phyloP scores from a whole-genome alignment of 768 basidiomycete genomes.

The Chiua virens region DNA sequence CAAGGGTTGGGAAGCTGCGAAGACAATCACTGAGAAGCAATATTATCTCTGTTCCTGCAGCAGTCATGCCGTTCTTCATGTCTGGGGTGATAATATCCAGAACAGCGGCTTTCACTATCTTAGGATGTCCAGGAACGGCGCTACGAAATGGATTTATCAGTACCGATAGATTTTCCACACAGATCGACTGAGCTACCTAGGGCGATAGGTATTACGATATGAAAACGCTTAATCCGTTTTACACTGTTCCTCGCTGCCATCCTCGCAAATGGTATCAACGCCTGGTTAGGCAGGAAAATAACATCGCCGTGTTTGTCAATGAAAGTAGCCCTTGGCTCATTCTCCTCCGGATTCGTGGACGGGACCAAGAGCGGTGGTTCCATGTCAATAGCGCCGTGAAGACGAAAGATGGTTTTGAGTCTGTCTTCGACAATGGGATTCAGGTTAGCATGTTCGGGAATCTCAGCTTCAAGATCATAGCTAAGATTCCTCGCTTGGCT shows the following conservation, averaged over 20 bases:
- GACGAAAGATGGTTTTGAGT: slow-evolving; percentile 72
- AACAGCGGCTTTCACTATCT: slow-evolving; percentile 68
- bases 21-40: slow-evolving; percentile 66
- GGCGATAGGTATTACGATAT: slow-evolving; percentile 70
- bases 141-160: slow-evolving; percentile 34
- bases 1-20: slow-evolving; percentile 68
- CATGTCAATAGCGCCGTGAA: slow-evolving; percentile 89
- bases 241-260: slow-evolving; percentile 67
- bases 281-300: slow-evolving; percentile 69
- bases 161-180: background rate
- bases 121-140: slow-evolving; percentile 70
- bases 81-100: slow-evolving; percentile 86
- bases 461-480: slow-evolving; percentile 70
- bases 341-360: slow-evolving; percentile 58
- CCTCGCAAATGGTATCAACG: slow-evolving; percentile 77
- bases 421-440: slow-evolving; percentile 77
- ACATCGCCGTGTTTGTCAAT: slow-evolving; percentile 82
- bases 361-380: slow-evolving; percentile 86
- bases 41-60: slow-evolving; percentile 74
- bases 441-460: slow-evolving; percentile 68
- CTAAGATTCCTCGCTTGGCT: slow-evolving; percentile 65
- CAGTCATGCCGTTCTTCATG: slow-evolving; percentile 56
- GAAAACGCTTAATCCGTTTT: slow-evolving; percentile 79
- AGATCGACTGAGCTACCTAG: slow-evolving; percentile 47
- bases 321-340: slow-evolving; percentile 65